Base-by-base conservation (phyloP, 192 early-diverging fungal genomes). In the Entophlyctis helioformis region DNA sequence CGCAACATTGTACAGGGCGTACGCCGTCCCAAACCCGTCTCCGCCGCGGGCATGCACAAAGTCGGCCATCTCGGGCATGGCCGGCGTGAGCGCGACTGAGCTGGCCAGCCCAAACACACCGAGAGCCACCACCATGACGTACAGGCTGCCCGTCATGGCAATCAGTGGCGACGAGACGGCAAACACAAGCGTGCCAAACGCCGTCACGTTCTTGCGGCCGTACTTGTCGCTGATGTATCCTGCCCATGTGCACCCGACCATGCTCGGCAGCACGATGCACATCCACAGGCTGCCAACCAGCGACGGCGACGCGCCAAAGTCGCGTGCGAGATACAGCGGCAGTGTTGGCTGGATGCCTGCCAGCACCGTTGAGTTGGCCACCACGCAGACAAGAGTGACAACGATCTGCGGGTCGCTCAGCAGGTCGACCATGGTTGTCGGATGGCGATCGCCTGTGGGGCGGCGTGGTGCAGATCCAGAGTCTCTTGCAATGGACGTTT, bases 1-100 rank as follows among this genome's bases (percentile, higher is more conserved):
- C 0, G 80, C 72, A 56, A 85, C 80, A 55, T 85, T 87, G 56
- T 79, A 83, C 28, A 87, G 54, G 5, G 81, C 81, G 56, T 83
- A 84, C 1, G 80, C 73, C 56, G 63, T 62, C 34, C 63, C 72
- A 42, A 67, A 74, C 20, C 68, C 69, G 26, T 62, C 63, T 53
- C 73, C 70, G 35, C 80, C 82, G 54, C 70, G 72, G 22, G 76
- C 60, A 48, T 73, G 56, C 27, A 82, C 81, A 34, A 69, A 70
- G 19, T 74, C 70, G 23, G 72, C 80, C 77, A 88, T 76, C 34
- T 72, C 67, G 25, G 82, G 82, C 34, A 84, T 45, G 16, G 81
- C 54, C 0, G 85, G 85, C 3, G 81, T 77, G 2, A 73, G n/a
- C n/a, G n/a, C n/a, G n/a, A n/a, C n/a, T n/a, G n/a, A n/a, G n/a